Base-by-base conservation (phyloP, 768 basidiomycete genomes). In the Leccinum arenicola region DNA sequence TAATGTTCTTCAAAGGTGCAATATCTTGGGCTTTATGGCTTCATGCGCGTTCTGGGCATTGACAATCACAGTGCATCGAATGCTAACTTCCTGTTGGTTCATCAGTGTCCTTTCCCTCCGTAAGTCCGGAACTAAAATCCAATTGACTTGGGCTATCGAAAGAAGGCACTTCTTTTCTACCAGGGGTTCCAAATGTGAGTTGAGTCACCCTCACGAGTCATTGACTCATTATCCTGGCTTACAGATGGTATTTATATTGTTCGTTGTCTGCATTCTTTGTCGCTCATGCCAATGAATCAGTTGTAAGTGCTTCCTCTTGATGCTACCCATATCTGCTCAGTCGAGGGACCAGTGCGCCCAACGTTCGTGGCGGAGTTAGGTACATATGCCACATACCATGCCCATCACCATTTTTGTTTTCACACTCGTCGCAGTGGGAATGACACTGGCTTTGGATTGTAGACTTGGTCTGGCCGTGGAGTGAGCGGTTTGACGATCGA, bases 101-200 rank as follows among this genome's bases (percentile, higher is more conserved):
- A 23, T 23, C 6, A 47, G 21, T 6, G 45, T 47, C 45, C 10
- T 19, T 11, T 21, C 45, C 19, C 45, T 47, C 21, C 45, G 45
- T 47, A 47, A 11, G 45, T 7, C 19, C 6, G 45, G 45, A 47
- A 19, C 45, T 31, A 23, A 14, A 21, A 23, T 12, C 25, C 1
- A 35, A 15, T 50, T 65, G 19, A 66, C 31, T 6, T 19, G 14
- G 9, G 15, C 10, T 15, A 47, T 40, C 21, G 1, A 29, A 10
- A 65, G 61, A 52, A 47, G 55, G 57, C n/a, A 57, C 57, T 40
- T 58, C 57, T 9, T 56, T 65, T 21, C 21, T 65, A n/a, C 54
- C 64, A 48, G 56, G 52, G 4, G 54, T 56, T 35, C 21, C 2
- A 50, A 45, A 58, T 29, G 60, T 64, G 29, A 50, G n/a, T 61